Base-by-base conservation (phyloP, 805 yeast species). In the Cyberlindnera euphorbiiphila region DNA sequence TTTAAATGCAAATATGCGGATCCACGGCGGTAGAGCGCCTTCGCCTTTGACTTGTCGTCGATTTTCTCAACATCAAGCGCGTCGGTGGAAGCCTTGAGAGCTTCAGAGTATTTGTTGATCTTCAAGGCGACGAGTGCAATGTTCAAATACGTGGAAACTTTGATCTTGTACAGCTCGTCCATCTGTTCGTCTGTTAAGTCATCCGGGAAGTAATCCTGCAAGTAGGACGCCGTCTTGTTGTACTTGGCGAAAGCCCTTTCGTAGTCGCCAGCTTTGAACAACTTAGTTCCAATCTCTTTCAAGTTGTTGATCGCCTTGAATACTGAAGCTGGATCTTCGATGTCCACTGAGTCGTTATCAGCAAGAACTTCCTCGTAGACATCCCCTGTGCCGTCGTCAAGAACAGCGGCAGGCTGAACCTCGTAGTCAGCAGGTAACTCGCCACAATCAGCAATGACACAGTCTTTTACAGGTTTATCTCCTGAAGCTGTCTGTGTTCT, bases 11-110 rank as follows among this genome's bases (percentile, higher is more conserved):
- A 61, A 52, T 78, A 72, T 2, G 93, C 96, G 54, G 73, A 65
- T 25, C 94, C 96, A 60, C 91, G 79, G 59, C 98, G 80, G 67
- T 80, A 89, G 29, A 76, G 65, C 0, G 96, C 97, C 66, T 89
- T 89, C 13, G 95, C 86, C 57, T 73, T 74, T 16, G 87, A 78
- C 45, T 78, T 74, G 27, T 74, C 82, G 38, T 76, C 85, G 23
- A 53, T 36, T 8, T 37, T 59, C 25, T 75, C 81, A 18, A 71
- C 72, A 36, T 74, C 82, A 25, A 85, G 64, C 2, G 85, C 96
- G 20, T 75, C 76, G 2, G 78, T 66, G 3, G 95, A 72, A 5
- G 83, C 77, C 18, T 65, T 61, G 32, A 85, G 60, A 0, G 79
- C 77, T 23, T 69, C 74, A 41, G 65, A 66, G 37, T 74, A 73